Conservation (phyloP, 306 rosid species). For the Canavalia ensiformis region DNA sequence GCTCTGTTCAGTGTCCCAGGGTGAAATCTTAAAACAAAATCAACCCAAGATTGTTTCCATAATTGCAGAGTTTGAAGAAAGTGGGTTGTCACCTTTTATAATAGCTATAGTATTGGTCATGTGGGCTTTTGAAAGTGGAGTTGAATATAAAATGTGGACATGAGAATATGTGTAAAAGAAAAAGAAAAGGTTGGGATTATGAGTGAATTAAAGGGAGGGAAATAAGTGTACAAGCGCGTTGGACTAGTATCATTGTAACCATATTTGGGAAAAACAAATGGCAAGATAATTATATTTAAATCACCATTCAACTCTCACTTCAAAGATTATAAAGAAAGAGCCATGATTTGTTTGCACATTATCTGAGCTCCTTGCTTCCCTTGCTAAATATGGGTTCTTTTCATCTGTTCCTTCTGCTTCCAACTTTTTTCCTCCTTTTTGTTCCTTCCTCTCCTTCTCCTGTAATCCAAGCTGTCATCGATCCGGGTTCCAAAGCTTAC, state of each 20-base stretch:
- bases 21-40: neutral
- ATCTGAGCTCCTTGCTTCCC: constrained; percentile 12
- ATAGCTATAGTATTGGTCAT: neutral
- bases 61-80: neutral
- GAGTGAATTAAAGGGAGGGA: neutral
- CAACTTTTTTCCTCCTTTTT: constrained; percentile 21
- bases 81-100: neutral
- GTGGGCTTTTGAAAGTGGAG: neutral
- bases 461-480: constrained; percentile 27
- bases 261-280: neutral
- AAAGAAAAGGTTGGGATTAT: neutral
- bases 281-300: constrained; percentile 15
- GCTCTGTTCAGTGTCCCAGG: neutral
- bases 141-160: constrained; percentile 38
- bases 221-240: constrained; percentile 5
- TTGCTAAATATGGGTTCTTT: constrained; percentile 40
- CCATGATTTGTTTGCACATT: neutral
- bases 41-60: neutral
- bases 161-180: neutral
- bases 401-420: constrained; percentile 34
- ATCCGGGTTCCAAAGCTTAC: neutral
- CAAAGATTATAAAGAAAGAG: constrained; percentile 17
- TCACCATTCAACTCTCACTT: neutral
- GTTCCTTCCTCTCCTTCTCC: constrained; percentile 17
- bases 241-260: constrained; percentile 25